Evolutionary conservation across 352 stramenopile genomes (phyloP).

Genomic region (Elongisporangium undulatum): DNA sequence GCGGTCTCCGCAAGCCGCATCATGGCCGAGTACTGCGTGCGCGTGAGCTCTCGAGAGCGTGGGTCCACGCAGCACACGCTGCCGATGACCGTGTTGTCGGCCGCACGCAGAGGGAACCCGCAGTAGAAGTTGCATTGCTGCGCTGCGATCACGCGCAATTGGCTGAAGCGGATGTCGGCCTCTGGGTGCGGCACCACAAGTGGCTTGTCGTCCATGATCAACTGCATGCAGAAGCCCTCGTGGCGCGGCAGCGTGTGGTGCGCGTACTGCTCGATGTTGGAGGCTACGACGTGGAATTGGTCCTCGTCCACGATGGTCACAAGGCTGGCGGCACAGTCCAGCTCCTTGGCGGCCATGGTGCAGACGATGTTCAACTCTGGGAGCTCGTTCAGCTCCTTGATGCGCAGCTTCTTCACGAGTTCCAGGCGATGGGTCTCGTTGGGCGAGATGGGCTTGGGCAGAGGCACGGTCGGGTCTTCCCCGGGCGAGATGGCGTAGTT

Average conservation of each 20-base stretch:
- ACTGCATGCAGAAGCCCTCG: conserved; percentile 48
- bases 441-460: conserved; percentile 24
- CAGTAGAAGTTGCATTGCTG: conserved; percentile 68
- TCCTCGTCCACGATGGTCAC: conserved; percentile 44
- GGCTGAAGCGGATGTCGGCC: conserved; percentile 47
- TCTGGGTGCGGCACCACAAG: conserved; percentile 43
- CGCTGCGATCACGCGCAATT: conserved; percentile 19
- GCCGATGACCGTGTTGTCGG: conserved; percentile 47
- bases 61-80: conserved; percentile 56
- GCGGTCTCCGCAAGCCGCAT: conserved; percentile 50
- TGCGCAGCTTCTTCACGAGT: conserved; percentile 12
- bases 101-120: conserved; percentile 55
- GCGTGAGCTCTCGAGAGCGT: conserved; percentile 39
- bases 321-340: conserved; percentile 31
- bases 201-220: conserved; percentile 43
- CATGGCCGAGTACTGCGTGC: conserved; percentile 53
- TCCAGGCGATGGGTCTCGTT: conserved; percentile 31
- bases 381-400: conserved; percentile 26
- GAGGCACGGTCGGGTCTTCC: conserved; percentile 18
- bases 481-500: conserved; percentile 32
- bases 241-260: conserved; percentile 26
- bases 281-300: conserved; percentile 32
- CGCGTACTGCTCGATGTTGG: conserved; percentile 22
- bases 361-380: conserved; percentile 52
- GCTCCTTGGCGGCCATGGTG: conserved; percentile 28